A percentile compares a stretch with the other conserved stretches of the same genome.
phyloP scores from a whole-genome alignment of 768 basidiomycete genomes.

The Udeniomyces megalosporus region DNA sequence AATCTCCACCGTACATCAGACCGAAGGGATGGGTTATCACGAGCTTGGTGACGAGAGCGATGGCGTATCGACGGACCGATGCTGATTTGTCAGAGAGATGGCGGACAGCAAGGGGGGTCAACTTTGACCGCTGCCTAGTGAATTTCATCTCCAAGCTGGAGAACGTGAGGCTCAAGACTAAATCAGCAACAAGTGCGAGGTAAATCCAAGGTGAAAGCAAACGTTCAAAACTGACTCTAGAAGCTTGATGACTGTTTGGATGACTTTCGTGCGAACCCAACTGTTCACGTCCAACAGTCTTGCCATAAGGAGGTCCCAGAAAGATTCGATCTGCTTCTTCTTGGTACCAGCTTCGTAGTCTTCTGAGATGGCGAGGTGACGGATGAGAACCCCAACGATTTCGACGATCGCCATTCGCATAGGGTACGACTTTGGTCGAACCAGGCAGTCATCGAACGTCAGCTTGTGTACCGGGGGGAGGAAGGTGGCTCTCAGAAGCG shows the following conservation, averaged over 20 bases:
- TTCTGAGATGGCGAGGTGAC: constrained; percentile 51
- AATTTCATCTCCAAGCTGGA: constrained; percentile 39
- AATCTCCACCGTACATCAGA: constrained; percentile 59
- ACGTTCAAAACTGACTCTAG: constrained; percentile 42
- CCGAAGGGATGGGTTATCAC: constrained; percentile 80
- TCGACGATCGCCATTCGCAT: constrained; percentile 93
- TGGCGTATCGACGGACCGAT: constrained; percentile 69
- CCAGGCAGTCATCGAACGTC: not conserved
- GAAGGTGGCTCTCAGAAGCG: not conserved
- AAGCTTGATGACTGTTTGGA: constrained; percentile 56
- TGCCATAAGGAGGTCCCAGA: constrained; percentile 70
- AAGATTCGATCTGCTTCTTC: constrained; percentile 47
- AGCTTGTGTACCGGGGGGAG: not conserved
- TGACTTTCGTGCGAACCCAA: constrained; percentile 81
- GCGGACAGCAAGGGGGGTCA: constrained; percentile 58
- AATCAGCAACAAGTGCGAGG: no score
- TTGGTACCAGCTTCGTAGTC: constrained; percentile 39
- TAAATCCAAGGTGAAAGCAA: not conserved
- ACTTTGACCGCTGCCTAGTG: constrained; percentile 63
- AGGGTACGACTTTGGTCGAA: constrained; percentile 82
- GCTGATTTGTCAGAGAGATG: constrained; percentile 81
- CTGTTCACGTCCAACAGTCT: constrained; percentile 75
- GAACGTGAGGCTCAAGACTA: not conserved
- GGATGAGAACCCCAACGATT: constrained; percentile 67
- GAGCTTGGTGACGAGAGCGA: constrained; percentile 55